These are phyloP conservation scores for Russula ochroleuca DNA, from an alignment of 768 basidiomycete genomes.

Conservation along the genomic window DNA sequence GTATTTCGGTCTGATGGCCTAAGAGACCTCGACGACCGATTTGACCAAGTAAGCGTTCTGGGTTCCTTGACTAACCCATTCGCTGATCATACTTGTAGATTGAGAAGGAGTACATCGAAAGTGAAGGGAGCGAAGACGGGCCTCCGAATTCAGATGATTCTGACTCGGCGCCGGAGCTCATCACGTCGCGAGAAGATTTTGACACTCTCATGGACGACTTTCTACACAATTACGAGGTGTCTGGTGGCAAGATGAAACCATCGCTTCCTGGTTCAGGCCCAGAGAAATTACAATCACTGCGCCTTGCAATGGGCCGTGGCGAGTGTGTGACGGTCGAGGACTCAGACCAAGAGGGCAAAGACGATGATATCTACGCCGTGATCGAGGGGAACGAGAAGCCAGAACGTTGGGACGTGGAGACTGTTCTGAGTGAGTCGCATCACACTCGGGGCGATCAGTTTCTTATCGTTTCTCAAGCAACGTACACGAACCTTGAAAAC, in stretches of 20 bases:
- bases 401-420: conserved; percentile 94
- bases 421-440: conserved; percentile 72
- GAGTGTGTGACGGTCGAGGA: conserved; percentile 48
- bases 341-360: conserved; percentile 44
- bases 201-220: conserved; percentile 91
- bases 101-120: conserved; percentile 68
- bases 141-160: conserved; percentile 40
- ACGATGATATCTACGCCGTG: conserved; percentile 42
- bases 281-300: conserved; percentile 77
- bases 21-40: conserved; percentile 85
- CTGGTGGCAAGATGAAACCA: conserved; percentile 81
- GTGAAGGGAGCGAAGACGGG: conserved; percentile 48
- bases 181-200: conserved; percentile 85
- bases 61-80: not conserved
- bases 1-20: conserved; percentile 91
- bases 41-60: conserved; percentile 69
- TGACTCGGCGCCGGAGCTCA: conserved; percentile 67
- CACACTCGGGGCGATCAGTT: not conserved
- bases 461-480: conserved; percentile 49
- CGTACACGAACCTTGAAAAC: conserved; percentile 96
- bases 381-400: conserved; percentile 51
- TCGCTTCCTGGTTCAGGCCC: conserved; percentile 66
- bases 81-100: conserved; percentile 49
- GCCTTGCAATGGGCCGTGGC: conserved; percentile 71
- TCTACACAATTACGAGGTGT: conserved; percentile 82